phyloP scores from a whole-genome alignment of 78 protist species.

The Dictyostelium capitatum region DNA sequence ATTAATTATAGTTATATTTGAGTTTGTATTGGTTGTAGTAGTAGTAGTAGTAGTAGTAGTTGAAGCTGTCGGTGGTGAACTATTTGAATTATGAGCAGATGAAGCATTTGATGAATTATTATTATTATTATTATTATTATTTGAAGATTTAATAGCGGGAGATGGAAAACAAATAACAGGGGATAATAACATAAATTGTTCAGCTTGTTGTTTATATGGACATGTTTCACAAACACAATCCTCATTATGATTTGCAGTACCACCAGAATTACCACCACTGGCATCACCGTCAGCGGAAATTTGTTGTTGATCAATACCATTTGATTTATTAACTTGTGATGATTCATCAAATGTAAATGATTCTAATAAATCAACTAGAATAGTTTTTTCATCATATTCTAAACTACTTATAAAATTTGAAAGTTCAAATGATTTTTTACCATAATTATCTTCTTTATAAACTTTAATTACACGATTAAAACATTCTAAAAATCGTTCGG shows the following conservation, averaged over 20 bases:
- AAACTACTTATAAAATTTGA: constrained; percentile 24
- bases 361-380: constrained; percentile 44
- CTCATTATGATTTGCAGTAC: constrained; percentile 6
- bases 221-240: constrained; percentile 40
- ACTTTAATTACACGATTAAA: constrained; percentile 57
- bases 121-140: background rate
- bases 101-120: background rate
- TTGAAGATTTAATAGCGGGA: constrained; percentile 20
- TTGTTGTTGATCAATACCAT: background rate
- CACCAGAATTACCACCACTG: background rate
- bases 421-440: constrained; percentile 1
- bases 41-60: too few relatives aligned
- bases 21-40: too few relatives aligned
- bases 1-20: too few relatives aligned
- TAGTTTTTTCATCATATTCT: constrained; percentile 30
- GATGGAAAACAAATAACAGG: constrained; percentile 50
- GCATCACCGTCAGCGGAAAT: background rate
- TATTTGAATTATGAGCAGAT: too few relatives aligned
- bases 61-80: too few relatives aligned
- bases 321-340: constrained; percentile 5
- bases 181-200: constrained; percentile 37
- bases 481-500: constrained; percentile 47
- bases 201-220: constrained; percentile 59
- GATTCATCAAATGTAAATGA: constrained; percentile 75
- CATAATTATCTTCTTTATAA: constrained; percentile 41